Percentiles rank a stretch among this genome's conserved stretches.
Conservation (phyloP, 805 yeast genomes). For the Candida montana region DNA sequence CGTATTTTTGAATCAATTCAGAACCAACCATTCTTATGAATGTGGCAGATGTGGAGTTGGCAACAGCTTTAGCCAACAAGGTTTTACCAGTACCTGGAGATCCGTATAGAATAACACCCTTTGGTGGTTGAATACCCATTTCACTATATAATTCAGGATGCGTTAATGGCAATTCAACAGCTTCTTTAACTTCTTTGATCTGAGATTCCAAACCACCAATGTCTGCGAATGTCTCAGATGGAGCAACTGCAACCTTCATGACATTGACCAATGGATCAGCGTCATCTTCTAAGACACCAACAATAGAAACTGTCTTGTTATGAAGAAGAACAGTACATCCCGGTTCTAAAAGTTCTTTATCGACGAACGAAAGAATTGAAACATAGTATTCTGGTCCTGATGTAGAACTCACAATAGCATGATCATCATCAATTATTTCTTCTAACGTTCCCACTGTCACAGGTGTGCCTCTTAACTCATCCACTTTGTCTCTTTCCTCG, state of each 20-base stretch:
- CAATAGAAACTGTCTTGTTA: constrained; percentile 91
- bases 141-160: constrained; percentile 97
- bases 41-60: constrained; percentile 95
- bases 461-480: constrained; percentile 93
- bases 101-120: constrained; percentile 95
- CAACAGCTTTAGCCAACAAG: constrained; percentile 93
- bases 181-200: constrained; percentile 96
- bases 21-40: constrained; percentile 95
- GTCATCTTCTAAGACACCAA: constrained; percentile 98
- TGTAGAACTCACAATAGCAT: constrained; percentile 93
- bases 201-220: constrained; percentile 95
- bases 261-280: constrained; percentile 97
- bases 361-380: constrained; percentile 92
- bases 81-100: constrained; percentile 99
- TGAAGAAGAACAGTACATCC: constrained; percentile 94
- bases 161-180: constrained; percentile 91
- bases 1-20: constrained; percentile 91
- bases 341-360: constrained; percentile 91
- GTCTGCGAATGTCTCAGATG: constrained; percentile 94
- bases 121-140: constrained; percentile 98
- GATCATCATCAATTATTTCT: constrained; percentile 97
- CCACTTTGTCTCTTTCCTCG: constrained; percentile 92
- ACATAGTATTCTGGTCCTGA: constrained; percentile 98
- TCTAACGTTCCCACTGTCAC: constrained; percentile 95
- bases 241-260: constrained; percentile 97